Evolutionary conservation across 352 stramenopile species (phyloP).

Genomic region (Globisporangium alternatum): DNA sequence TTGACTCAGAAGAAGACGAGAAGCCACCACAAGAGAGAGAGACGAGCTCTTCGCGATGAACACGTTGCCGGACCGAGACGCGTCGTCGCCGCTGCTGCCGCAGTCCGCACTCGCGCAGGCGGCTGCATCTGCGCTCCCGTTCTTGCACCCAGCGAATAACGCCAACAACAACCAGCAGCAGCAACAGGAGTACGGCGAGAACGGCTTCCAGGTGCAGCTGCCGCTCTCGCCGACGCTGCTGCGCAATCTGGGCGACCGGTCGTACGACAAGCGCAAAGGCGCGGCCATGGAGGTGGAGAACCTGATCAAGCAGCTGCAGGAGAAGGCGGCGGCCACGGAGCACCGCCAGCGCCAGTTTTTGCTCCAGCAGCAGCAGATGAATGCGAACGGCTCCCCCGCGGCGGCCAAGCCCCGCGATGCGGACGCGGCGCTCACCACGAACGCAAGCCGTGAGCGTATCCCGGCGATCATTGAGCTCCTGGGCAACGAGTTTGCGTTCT

Average conservation of each 20-base stretch:
- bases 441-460: slow-evolving; percentile 78
- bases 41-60: slow-evolving; percentile 4
- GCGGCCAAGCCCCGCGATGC: slow-evolving; percentile 30
- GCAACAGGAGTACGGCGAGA: slow-evolving; percentile 5
- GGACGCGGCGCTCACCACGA: slow-evolving; percentile 24
- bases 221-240: slow-evolving; percentile 75
- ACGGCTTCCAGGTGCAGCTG: slow-evolving; percentile 44
- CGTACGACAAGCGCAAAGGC: slow-evolving; percentile 99
- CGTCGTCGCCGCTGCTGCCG: slow-evolving; percentile 46
- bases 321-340: slow-evolving; percentile 86
- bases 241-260: slow-evolving; percentile 95
- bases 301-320: slow-evolving; percentile 96
- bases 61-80: slow-evolving; percentile 13
- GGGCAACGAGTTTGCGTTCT: slow-evolving; percentile 97
- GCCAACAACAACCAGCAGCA: slow-evolving; percentile 7
- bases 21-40: neutral
- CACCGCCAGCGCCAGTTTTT: slow-evolving; percentile 59
- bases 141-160: slow-evolving; percentile 24
- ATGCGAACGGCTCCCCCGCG: slow-evolving; percentile 24
- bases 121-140: slow-evolving; percentile 44
- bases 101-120: slow-evolving; percentile 56
- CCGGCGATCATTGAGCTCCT: slow-evolving; percentile 95
- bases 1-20: neutral
- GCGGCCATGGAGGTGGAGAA: slow-evolving; percentile 98
- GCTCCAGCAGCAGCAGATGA: slow-evolving; percentile 27